Percentiles rank a stretch among this genome's conserved stretches.
These are phyloP conservation scores for Venturia carpophila DNA, from an alignment of 2,329 filamentous ascomycete species.

Conservation along the genomic window DNA sequence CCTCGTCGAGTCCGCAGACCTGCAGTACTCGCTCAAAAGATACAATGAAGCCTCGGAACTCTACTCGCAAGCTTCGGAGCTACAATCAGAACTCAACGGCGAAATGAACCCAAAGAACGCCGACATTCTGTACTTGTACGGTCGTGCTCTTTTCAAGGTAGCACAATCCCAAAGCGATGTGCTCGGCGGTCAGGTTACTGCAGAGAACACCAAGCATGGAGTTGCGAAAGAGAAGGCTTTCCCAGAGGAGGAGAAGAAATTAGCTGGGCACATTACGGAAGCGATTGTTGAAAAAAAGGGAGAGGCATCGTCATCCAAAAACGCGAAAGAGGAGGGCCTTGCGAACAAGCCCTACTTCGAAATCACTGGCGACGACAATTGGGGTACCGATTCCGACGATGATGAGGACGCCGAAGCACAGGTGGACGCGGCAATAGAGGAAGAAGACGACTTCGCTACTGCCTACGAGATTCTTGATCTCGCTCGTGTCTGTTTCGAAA, in stretches of 20 bases:
- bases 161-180: slow-evolving; percentile 93
- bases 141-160: slow-evolving; percentile 86
- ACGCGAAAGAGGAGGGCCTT: neutral
- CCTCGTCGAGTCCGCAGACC: slow-evolving; percentile 69
- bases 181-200: slow-evolving; percentile 69
- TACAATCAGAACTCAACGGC: slow-evolving; percentile 86
- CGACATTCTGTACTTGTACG: slow-evolving; percentile 90
- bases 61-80: slow-evolving; percentile 79
- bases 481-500: slow-evolving; percentile 51
- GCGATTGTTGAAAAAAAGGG: slow-evolving; percentile 39
- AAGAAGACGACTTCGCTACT: slow-evolving; percentile 55
- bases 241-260: slow-evolving; percentile 31
- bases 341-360: slow-evolving; percentile 64
- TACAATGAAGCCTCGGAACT: slow-evolving; percentile 79
- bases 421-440: slow-evolving; percentile 47
- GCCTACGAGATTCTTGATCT: slow-evolving; percentile 58
- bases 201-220: slow-evolving; percentile 41
- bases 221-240: slow-evolving; percentile 30
- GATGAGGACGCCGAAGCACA: slow-evolving; percentile 38
- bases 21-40: slow-evolving; percentile 83
- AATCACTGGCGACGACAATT: slow-evolving; percentile 91
- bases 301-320: slow-evolving; percentile 30
- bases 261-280: slow-evolving; percentile 35
- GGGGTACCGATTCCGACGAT: slow-evolving; percentile 67
- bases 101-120: slow-evolving; percentile 87